Evolutionary conservation across 306 rosid genomes (phyloP), one percentile per base, ranked within the genome.

Genomic region (Castanospermum australe): DNA sequence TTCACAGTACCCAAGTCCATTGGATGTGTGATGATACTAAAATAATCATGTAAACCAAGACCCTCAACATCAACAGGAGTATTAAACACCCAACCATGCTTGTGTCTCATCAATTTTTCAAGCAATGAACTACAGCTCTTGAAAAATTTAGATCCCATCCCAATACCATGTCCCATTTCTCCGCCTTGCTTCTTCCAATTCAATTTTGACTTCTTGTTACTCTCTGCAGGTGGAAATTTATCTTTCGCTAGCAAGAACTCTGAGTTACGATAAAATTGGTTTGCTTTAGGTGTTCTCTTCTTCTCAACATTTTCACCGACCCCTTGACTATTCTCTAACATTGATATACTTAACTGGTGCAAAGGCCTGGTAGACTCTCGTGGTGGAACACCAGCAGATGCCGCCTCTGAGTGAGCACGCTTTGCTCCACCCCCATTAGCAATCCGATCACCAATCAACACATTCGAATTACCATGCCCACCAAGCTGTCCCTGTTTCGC

Each of bases 1-100:
- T 95, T 95, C 77, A 95, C 92, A 32, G 92, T 88, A 39, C 99
- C 98, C 60, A 95, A 73, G 87, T 95, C 99, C 99, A 95, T 95
- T 32, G 99, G 99, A 67, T 85, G 90, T 70, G 78, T 85, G 56
- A 95, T 92, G 51, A 95, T 95, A 74, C 50, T 88, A 72, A 78
- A 91, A 82, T 95, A 95, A 84, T 95, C 99, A 17, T 85, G 97
- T 92, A 95, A 87, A 84, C 98, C 97, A 79, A 92, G 97, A 73
- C 80, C 87, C 50, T 82, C 82, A 12, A 83, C 98, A 81, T 95
- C 95, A n/a, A 95, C 97, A 20, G 98, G 99, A 74, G 82, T 25
- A 81, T 95, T 89, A 73, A 95, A 95, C 82, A 92, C 99, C 99
- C 99, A 95, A 67, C 91, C 87, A 82, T 88, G 93, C 85, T 91